Evolutionary conservation across 306 rosid species (phyloP).

Genomic region (Coriaria nepalensis): DNA sequence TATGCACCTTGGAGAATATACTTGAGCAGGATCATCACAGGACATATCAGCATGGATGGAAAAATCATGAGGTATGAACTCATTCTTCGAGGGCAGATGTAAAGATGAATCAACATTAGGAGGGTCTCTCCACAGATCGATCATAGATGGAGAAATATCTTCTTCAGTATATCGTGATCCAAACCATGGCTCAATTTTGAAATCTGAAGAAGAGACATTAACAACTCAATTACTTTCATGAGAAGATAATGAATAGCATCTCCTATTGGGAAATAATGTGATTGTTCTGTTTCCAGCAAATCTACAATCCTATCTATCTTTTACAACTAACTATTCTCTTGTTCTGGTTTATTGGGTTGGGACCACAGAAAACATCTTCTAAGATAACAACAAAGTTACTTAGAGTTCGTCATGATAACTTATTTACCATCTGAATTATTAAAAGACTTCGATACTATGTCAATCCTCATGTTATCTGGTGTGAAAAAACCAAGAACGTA

Average conservation of each 20-base stretch:
- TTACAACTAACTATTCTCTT: too few species aligned
- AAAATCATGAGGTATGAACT: constrained; percentile 86
- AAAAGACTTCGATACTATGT: constrained; percentile 59
- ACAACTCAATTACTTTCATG: neutral
- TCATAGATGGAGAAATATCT: constrained; percentile 53
- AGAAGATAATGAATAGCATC: too few species aligned
- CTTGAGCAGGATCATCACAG: constrained; percentile 21
- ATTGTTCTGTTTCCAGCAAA: too few species aligned
- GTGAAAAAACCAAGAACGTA: constrained; percentile 60
- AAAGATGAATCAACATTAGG: constrained; percentile 53
- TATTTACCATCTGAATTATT: constrained; percentile 39
- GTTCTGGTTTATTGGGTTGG: too few species aligned
- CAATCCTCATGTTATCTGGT: constrained; percentile 93
- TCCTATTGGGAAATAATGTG: too few species aligned
- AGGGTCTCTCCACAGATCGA: constrained; percentile 77
- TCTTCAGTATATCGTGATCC: constrained; percentile 64
- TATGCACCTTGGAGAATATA: constrained; percentile 56
- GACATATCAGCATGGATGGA: constrained; percentile 39
- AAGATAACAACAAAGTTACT: too few species aligned
- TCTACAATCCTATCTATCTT: too few species aligned
- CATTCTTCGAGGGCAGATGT: constrained; percentile 82
- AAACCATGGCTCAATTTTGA: constrained; percentile 80
- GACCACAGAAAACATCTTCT: too few species aligned
- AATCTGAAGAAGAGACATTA: constrained; percentile 34
- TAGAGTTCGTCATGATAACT: too few species aligned